phyloP scores from a whole-genome alignment of 208 protist genomes.

The Porcisia hertigi region DNA sequence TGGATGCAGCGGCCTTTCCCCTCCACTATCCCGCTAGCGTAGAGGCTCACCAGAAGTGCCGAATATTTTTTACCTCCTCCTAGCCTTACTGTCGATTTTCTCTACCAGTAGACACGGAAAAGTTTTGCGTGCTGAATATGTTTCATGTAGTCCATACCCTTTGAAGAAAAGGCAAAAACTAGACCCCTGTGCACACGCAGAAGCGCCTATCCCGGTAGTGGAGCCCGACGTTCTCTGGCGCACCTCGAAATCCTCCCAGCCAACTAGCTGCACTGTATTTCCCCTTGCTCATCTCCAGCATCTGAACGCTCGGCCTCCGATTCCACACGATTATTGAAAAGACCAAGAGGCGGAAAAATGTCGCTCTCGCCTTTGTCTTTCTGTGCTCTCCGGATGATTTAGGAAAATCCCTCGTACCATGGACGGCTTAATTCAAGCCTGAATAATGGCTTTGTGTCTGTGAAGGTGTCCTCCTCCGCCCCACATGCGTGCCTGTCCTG shows the following conservation, averaged over 20 bases:
- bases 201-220: neutral
- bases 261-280: neutral
- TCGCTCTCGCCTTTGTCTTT: neutral
- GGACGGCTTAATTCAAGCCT: neutral
- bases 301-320: neutral
- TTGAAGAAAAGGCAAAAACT: neutral
- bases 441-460: neutral
- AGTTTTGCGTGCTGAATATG: neutral
- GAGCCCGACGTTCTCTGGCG: neutral
- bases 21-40: neutral
- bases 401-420: neutral
- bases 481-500: neutral
- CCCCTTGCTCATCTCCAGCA: neutral
- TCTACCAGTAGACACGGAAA: neutral
- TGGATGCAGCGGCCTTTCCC: neutral
- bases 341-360: neutral
- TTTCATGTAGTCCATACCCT: neutral
- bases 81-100: neutral
- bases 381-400: too few species aligned
- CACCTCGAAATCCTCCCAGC: neutral
- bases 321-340: neutral
- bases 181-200: neutral
- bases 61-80: too few species aligned
- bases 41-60: neutral
- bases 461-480: neutral